Evolutionary conservation across 768 basidiomycete genomes (phyloP), one percentile per base, ranked within the genome.

Genomic region (Suillus fuscotomentosus): DNA sequence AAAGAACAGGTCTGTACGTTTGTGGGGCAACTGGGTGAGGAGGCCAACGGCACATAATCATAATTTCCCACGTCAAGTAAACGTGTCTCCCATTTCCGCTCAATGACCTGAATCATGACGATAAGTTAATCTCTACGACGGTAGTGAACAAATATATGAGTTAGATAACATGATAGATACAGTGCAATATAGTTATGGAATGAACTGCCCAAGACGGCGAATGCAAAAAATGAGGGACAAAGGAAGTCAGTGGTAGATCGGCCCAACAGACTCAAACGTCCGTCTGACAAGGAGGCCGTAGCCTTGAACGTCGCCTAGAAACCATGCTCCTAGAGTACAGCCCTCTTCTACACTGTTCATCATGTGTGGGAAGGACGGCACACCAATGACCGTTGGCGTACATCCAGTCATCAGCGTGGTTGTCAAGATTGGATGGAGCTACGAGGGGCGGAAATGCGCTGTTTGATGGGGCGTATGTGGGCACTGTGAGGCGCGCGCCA

Each of bases 301-400:
- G 13, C 38, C 15, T 24, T 14, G 56, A 27, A 38, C 63, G 57
- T 27, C 67, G 51, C 48, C 65, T 62, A 24, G 60, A 14, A 39
- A 51, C 50, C n/a, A 41, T 22, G 17, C 72, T 65, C 60, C 71
- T 72, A 42, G 85, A 83, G 67, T 78, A 85, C 70, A 83, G 69
- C 24, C 82, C 82, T 41, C 71, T 76, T 65, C 66, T 70, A 57
- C 72, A 71, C 71, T 87, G 86, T 67, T 87, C 82, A 60, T 78
- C 77, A 15, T 82, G 70, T 8, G 76, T 76, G 9, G 84, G 83
- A 60, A 86, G 63, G 36, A 82, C 72, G 10, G 80, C 84, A 65
- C 78, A 74, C 86, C 86, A 87, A 68, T 84, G 86, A 5, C 86
- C 87, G 64, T 80, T 73, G 57, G 73, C 70, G 77, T 83, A 87